phyloP scores from a whole-genome alignment of 176 grass and related monocot genomes.

The Olyra latifolia region DNA sequence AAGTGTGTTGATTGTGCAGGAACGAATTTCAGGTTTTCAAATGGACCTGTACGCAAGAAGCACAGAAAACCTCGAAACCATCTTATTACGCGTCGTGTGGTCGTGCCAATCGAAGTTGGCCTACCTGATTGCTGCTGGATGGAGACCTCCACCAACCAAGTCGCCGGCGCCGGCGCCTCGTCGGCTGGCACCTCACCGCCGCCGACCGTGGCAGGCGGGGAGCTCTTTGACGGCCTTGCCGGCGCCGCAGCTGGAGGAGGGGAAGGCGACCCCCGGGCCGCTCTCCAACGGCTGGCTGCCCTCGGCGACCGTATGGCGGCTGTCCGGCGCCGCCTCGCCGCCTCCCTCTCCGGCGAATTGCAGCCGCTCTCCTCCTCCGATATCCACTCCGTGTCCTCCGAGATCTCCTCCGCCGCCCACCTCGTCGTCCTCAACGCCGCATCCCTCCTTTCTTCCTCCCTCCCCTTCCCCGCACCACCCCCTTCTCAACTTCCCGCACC shows the following conservation, averaged over 20 bases:
- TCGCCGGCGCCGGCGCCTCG: constrained; percentile 23
- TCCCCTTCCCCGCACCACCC: constrained; percentile 17
- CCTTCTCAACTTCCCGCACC: neutral
- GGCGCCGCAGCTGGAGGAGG: constrained; percentile 17
- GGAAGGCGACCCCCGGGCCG: constrained; percentile 26
- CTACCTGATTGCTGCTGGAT: constrained; percentile 9
- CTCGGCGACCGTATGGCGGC: constrained; percentile 50
- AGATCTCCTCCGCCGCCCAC: constrained; percentile 77
- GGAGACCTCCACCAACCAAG: constrained; percentile 19
- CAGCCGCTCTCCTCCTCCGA: constrained; percentile 41
- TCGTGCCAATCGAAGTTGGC: constrained; percentile 13
- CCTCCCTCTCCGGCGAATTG: constrained; percentile 45
- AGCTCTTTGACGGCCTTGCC: neutral
- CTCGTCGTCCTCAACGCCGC: constrained; percentile 80
- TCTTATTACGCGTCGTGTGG: no score
- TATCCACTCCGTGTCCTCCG: constrained; percentile 67
- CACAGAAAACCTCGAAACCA: neutral
- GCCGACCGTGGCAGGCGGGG: neutral
- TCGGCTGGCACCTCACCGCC: neutral
- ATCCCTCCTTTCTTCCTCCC: constrained; percentile 68
- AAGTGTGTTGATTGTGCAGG: no score
- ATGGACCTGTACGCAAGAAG: constrained; percentile 23
- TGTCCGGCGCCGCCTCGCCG: constrained; percentile 39
- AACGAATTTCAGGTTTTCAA: neutral
- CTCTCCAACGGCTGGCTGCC: constrained; percentile 35